phyloP scores from a whole-genome alignment of 768 basidiomycete genomes.

The Suillus weaverae region DNA sequence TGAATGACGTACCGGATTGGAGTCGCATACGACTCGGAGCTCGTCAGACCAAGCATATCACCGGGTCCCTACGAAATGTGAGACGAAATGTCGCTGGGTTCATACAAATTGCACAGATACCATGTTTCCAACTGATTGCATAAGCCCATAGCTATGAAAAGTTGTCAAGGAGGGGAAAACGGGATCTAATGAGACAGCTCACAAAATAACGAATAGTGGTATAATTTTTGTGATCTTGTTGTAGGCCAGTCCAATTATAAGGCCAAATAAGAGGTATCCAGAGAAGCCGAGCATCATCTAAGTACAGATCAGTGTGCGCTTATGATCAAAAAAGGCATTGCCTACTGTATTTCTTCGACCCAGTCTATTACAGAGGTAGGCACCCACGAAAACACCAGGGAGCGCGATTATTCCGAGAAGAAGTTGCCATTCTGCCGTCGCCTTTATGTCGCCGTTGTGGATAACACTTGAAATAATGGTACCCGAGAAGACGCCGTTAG shows the following conservation, averaged over 20 bases:
- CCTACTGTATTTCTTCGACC: slow-evolving; percentile 60
- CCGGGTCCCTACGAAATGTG: slow-evolving; percentile 56
- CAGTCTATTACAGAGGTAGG: slow-evolving; percentile 48
- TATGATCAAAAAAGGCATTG: neutral
- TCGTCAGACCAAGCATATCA: slow-evolving; percentile 67
- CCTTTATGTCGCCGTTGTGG: slow-evolving; percentile 51
- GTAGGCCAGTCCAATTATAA: slow-evolving; percentile 61
- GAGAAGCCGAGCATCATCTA: slow-evolving; percentile 70
- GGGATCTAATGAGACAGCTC: slow-evolving; percentile 21
- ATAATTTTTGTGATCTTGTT: slow-evolving; percentile 61
- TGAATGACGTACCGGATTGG: slow-evolving; percentile 48
- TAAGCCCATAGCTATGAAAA: slow-evolving; percentile 56
- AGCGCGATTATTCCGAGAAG: slow-evolving; percentile 60
- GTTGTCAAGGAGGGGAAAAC: slow-evolving; percentile 7
- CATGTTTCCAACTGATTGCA: slow-evolving; percentile 73
- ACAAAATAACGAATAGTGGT: slow-evolving; percentile 71
- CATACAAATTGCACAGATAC: slow-evolving; percentile 29
- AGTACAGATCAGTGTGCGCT: slow-evolving; percentile 7
- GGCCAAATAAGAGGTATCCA: slow-evolving; percentile 65
- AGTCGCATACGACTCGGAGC: slow-evolving; percentile 68
- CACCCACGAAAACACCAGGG: slow-evolving; percentile 59
- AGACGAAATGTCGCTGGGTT: slow-evolving; percentile 3
- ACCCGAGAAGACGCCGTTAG: slow-evolving; percentile 69
- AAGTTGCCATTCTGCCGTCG: slow-evolving; percentile 71
- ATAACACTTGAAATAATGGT: slow-evolving; percentile 70